A percentile compares a stretch with the other conserved stretches of the same genome.
Conservation (phyloP, 441 rosid genomes). For the Codiaeum variegatum region DNA sequence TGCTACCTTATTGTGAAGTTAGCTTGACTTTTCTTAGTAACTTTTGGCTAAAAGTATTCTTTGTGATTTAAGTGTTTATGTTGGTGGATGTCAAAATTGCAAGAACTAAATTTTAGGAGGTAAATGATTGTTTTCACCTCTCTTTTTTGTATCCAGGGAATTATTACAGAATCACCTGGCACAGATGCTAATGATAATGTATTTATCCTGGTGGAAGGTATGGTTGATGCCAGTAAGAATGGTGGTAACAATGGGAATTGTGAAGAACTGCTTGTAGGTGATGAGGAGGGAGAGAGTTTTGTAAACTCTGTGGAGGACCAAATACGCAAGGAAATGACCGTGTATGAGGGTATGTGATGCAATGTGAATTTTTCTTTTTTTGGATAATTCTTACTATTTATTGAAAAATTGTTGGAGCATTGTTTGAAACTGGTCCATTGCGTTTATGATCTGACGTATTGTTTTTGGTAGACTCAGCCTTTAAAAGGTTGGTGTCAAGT, state of each 20-base stretch:
- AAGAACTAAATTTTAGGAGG: constrained; percentile 2
- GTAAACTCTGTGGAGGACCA: constrained; percentile 81
- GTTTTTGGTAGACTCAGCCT: background rate
- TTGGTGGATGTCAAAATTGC: constrained; percentile 12
- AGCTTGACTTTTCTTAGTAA: background rate
- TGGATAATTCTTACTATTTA: background rate
- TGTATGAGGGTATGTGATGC: constrained; percentile 69
- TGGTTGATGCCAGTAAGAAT: constrained; percentile 52
- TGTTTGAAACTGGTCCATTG: background rate
- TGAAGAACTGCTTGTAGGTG: constrained; percentile 70
- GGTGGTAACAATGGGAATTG: constrained; percentile 39
- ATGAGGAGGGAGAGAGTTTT: constrained; percentile 74
- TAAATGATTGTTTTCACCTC: constrained; percentile 12
- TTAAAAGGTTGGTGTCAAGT: background rate
- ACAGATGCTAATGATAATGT: constrained; percentile 37
- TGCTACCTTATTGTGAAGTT: constrained; percentile 6
- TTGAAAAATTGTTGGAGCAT: background rate
- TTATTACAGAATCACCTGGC: constrained; percentile 58
- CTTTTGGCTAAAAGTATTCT: background rate
- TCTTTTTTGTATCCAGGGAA: constrained; percentile 50
- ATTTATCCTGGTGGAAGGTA: constrained; percentile 63
- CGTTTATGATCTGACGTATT: background rate
- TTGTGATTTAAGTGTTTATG: background rate
- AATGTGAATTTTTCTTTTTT: constrained; percentile 3
- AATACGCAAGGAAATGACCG: constrained; percentile 81